Base-by-base conservation (phyloP, 306 rosid genomes). In the Lathyrus sativus region DNA sequence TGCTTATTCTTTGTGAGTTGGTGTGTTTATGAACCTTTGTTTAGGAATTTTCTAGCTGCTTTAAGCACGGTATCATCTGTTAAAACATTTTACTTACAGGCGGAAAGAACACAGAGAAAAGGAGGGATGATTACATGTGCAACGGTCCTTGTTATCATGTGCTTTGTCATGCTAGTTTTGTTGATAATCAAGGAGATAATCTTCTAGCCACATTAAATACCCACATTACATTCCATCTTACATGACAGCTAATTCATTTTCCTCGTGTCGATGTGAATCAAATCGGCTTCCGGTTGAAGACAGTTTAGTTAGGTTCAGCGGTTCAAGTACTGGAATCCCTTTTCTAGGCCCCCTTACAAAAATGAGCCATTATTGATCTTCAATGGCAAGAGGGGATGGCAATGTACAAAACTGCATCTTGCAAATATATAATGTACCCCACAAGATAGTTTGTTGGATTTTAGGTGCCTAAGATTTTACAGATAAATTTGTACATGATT, bases 71-170 rank as follows among this genome's bases (percentile, higher is more conserved):
- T 19, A 58, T 41, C 39, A 66, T 66, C 24, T 54, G 24, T 38
- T 24, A 54, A n/a, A 12, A 73, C 54, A 48, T 77, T 70, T 44
- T 15, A 37, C 22, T 77, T 68, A 72, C 96, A 89, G 96, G 96
- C 96, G 49, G 96, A 89, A 80, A 87, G 82, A 82, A 77, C 81
- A 0, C 96, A 89, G 82, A 76, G 85, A 71, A 70, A 80, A 81
- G 96, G 92, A 71, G 96, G 92, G 65, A 85, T 87, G 90, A 80
- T 89, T 70, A 85, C 12, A 72, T 89, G 96, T 70, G 96, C 89
- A 18, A 85, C 96, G 3, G 83, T 83, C 74, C 90, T 89, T 50
- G 83, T 89, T 50, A 76, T 89, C 62, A 89, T 87, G 96, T 89
- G 96, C 84, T 80, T 85, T 62, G 4, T 85, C 58, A 89, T 89